Base-by-base conservation (phyloP, 306 rosid species). In the Malus asiatica region DNA sequence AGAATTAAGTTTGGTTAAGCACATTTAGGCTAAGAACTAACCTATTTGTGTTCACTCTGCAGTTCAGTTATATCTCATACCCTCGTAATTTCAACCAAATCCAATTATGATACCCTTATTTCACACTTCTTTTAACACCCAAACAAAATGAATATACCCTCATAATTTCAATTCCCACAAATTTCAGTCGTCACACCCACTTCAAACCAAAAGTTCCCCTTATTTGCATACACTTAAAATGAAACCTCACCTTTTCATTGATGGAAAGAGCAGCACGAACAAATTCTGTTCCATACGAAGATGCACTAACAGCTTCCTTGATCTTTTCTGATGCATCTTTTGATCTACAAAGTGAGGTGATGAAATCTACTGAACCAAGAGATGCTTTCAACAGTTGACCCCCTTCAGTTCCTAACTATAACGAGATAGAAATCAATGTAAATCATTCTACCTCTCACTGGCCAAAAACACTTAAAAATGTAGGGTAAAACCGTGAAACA, bases 311-410 rank as follows among this genome's bases (percentile, higher is more conserved):
- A 75, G 99, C 99, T 30, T 95, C 93, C 84, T 88, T 89, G 83
- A 95, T 90, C 87, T 77, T 92, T 74, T 83, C 78, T 53, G 88
- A 85, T 75, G 88, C 96, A 64, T 81, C 87, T 73, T 92, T 84
- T 10, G 96, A 87, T 81, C 79, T 90, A 85, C 91, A 92, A 32
- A 84, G 86, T 32, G 99, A 95, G 63, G 93, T 90, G 73, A 95
- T 87, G 83, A 95, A 95, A 87, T 95, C 99, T 64, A 95, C 90
- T 76, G 98, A 95, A 70, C 99, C 99, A 81, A 95, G 97, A 62
- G 97, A 87, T 13, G 99, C 98, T 76, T 85, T 84, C 78, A 90
- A 82, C 71, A 87, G 83, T 80, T 86, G 84, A 68, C 81, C 85
- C 53, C 88, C 86, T 77, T 63, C 88, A 64, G 76, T 73, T 92